Conservation (phyloP, 768 basidiomycete genomes). For the Termitomyces sp. region DNA sequence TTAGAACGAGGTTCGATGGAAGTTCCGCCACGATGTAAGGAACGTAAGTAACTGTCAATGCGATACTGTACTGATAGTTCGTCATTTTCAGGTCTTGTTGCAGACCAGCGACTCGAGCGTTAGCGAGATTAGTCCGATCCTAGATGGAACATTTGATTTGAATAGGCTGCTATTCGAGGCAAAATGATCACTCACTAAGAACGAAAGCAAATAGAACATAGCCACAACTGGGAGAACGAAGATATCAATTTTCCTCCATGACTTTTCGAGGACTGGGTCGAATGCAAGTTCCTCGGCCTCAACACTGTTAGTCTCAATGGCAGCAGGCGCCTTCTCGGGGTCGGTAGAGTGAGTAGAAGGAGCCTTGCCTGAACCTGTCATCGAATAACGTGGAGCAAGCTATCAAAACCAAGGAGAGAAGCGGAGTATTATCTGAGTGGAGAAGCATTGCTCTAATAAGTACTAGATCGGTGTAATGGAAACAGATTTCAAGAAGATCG, state of each 20-base stretch:
- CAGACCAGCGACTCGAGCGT: constrained; percentile 60
- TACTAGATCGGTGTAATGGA: not conserved
- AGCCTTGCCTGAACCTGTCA: not conserved
- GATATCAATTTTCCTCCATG: constrained; percentile 34
- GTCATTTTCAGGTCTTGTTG: constrained; percentile 50
- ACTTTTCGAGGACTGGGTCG: constrained; percentile 32
- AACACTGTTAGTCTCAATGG: constrained; percentile 22
- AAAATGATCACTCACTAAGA: constrained; percentile 39
- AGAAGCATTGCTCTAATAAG: not conserved
- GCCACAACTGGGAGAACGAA: constrained; percentile 33
- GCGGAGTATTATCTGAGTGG: not conserved
- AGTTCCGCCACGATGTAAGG: constrained; percentile 59
- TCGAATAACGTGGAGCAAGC: not conserved
- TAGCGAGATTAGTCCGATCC: constrained; percentile 56
- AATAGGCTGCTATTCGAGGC: constrained; percentile 24
- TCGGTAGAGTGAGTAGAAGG: constrained; percentile 1
- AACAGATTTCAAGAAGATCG: not conserved
- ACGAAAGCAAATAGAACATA: constrained; percentile 35
- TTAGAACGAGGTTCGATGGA: constrained; percentile 58
- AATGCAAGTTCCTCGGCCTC: constrained; percentile 13
- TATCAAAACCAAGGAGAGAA: not conserved
- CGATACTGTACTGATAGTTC: constrained; percentile 46
- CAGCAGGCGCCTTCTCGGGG: constrained; percentile 20
- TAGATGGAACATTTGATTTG: constrained; percentile 10
- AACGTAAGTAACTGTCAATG: constrained; percentile 45